Evolutionary conservation across 2,329 filamentous ascomycete species (phyloP).

Genomic region (Claviceps spartinae): DNA sequence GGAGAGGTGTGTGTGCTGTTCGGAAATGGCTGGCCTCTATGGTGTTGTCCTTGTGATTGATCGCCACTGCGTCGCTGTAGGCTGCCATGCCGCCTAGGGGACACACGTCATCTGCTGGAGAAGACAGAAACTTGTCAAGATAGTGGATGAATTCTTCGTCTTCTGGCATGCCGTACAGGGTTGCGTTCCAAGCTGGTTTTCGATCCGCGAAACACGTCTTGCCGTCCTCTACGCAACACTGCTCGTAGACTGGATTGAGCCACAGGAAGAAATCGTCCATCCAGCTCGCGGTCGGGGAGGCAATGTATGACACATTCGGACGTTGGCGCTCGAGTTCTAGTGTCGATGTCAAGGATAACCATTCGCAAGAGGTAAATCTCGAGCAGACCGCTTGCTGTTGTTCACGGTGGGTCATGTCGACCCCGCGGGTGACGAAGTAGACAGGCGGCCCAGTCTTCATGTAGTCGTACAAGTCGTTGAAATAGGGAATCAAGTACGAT

Average conservation of each 20-base stretch:
- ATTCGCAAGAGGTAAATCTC: constrained; percentile 77
- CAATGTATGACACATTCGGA: constrained; percentile 73
- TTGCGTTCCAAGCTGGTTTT: constrained; percentile 76
- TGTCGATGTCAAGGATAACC: constrained; percentile 73
- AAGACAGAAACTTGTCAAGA: constrained; percentile 64
- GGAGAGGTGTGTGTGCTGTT: constrained; percentile 74
- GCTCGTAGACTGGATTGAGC: constrained; percentile 72
- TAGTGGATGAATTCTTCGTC: constrained; percentile 84
- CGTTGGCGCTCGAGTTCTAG: constrained; percentile 91
- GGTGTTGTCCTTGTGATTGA: constrained; percentile 52
- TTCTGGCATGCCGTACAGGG: constrained; percentile 81
- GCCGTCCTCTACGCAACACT: constrained; percentile 56
- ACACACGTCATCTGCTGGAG: constrained; percentile 71
- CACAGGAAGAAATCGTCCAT: constrained; percentile 93
- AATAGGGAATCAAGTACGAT: constrained; percentile 91
- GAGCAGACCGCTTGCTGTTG: constrained; percentile 83
- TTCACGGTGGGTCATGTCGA: constrained; percentile 62
- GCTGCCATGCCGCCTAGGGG: constrained; percentile 79
- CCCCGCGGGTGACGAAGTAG: constrained; percentile 78
- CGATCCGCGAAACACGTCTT: constrained; percentile 68
- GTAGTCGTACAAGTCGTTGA: constrained; percentile 90
- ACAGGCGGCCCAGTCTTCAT: constrained; percentile 85
- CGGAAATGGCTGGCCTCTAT: constrained; percentile 84
- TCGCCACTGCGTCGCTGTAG: constrained; percentile 71
- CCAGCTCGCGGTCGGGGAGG: constrained; percentile 85